A percentile compares a stretch with the other conserved stretches of the same genome.
Evolutionary conservation across 768 basidiomycete genomes (phyloP).

Genomic region (Xanthoconium stramineum): DNA sequence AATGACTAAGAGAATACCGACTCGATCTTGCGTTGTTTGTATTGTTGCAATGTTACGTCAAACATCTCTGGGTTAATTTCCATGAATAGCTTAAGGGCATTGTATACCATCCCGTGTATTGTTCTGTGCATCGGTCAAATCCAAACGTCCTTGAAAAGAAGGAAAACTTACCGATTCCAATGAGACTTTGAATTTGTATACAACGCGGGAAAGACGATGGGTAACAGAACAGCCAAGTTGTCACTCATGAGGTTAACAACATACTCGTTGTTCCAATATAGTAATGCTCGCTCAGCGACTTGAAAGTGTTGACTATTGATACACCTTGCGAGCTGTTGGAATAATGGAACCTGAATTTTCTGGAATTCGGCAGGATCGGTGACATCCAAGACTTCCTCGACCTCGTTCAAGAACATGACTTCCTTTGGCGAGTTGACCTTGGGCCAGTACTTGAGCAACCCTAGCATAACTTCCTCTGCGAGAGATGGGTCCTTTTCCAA

Average conservation of each 20-base stretch:
- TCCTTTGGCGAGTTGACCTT: constrained; percentile 99
- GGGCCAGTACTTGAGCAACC: constrained; percentile 97
- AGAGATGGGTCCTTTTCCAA: constrained; percentile 91
- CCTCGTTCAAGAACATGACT: constrained; percentile 99
- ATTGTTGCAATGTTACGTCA: constrained; percentile 89
- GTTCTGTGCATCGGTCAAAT: constrained; percentile 53
- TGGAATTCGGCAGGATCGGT: constrained; percentile 95
- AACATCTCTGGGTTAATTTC: constrained; percentile 98
- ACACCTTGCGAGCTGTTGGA: constrained; percentile 92
- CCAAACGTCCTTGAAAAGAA: neutral
- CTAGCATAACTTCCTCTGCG: constrained; percentile 94
- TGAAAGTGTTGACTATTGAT: constrained; percentile 99
- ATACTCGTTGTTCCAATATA: constrained; percentile 99
- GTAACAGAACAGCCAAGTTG: constrained; percentile 82
- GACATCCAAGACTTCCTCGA: constrained; percentile 97
- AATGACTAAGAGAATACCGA: constrained; percentile 42
- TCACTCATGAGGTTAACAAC: constrained; percentile 99
- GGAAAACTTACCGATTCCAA: constrained; percentile 85
- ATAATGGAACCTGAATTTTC: constrained; percentile 90
- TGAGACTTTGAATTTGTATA: constrained; percentile 96
- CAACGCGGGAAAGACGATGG: constrained; percentile 95
- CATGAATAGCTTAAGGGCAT: constrained; percentile 97
- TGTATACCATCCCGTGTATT: constrained; percentile 99
- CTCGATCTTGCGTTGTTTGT: constrained; percentile 85
- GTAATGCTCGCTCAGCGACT: constrained; percentile 92